Percentiles rank a stretch among this genome's conserved stretches.
Conservation (phyloP, 306 rosid genomes). For the Quercus glauca region DNA sequence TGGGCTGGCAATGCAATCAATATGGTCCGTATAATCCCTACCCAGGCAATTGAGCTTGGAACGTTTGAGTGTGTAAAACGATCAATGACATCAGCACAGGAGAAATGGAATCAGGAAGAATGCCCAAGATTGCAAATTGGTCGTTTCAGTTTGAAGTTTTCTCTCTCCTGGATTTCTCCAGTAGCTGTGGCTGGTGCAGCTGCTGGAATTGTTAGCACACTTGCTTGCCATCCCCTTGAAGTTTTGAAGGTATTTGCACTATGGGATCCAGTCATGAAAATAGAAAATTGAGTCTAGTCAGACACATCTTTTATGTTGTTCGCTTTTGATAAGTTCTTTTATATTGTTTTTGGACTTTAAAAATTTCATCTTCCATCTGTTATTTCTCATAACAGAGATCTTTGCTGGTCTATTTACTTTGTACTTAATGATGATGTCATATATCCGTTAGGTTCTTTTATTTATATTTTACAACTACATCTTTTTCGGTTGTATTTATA, state of each 20-base stretch:
- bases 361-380: background rate
- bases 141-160: slow-evolving; percentile 46
- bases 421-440: background rate
- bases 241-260: slow-evolving; percentile 74
- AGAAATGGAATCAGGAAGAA: slow-evolving; percentile 52
- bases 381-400: background rate
- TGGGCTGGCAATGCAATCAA: slow-evolving; percentile 97
- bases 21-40: slow-evolving; percentile 89
- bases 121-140: slow-evolving; percentile 70
- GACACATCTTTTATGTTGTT: background rate
- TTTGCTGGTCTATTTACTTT: background rate
- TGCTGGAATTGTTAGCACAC: slow-evolving; percentile 83
- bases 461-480: background rate
- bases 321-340: no score
- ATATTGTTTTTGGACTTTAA: background rate
- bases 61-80: slow-evolving; percentile 86
- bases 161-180: slow-evolving; percentile 88
- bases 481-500: slow-evolving; percentile 4
- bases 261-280: background rate
- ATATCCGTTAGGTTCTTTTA: background rate
- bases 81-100: slow-evolving; percentile 65
- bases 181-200: slow-evolving; percentile 95
- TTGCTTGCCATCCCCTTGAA: slow-evolving; percentile 92
- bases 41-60: slow-evolving; percentile 88
- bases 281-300: background rate